Conservation (phyloP, 352 stramenopile species). For the Phytophthora litchii region DNA sequence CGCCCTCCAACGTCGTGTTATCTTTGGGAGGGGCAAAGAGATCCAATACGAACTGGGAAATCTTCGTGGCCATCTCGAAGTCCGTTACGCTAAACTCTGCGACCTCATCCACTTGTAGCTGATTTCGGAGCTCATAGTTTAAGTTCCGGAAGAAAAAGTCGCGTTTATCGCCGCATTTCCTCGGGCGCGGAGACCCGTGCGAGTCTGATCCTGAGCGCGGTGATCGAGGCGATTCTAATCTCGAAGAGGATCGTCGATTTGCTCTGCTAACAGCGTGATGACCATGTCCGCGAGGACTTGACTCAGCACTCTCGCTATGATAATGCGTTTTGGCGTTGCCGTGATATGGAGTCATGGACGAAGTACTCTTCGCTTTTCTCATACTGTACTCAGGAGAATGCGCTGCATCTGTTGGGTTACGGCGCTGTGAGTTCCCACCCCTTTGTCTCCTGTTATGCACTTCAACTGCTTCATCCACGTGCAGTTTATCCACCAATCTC, state of each 20-base stretch:
- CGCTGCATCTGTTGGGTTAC: neutral
- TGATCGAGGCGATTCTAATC: slow-evolving; percentile 31
- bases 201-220: slow-evolving; percentile 28
- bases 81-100: slow-evolving; percentile 82
- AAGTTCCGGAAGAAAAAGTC: slow-evolving; percentile 87
- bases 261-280: slow-evolving; percentile 18
- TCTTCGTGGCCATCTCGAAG: slow-evolving; percentile 79
- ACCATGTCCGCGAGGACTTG: slow-evolving; percentile 21
- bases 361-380: slow-evolving; percentile 26
- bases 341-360: slow-evolving; percentile 20
- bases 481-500: slow-evolving; percentile 53
- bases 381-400: slow-evolving; percentile 15
- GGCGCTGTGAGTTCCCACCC: slow-evolving; percentile 5
- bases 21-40: slow-evolving; percentile 41
- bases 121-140: slow-evolving; percentile 63
- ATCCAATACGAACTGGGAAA: slow-evolving; percentile 62
- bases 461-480: slow-evolving; percentile 36
- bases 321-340: slow-evolving; percentile 13
- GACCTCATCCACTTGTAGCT: slow-evolving; percentile 81
- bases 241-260: slow-evolving; percentile 21
- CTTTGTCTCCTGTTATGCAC: slow-evolving; percentile 17
- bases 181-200: slow-evolving; percentile 26
- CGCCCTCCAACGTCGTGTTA: slow-evolving; percentile 11
- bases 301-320: slow-evolving; percentile 29
- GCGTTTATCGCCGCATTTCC: slow-evolving; percentile 81